Evolutionary conservation across 179 eudicot species (phyloP).

Genomic region (Silene coronaria): DNA sequence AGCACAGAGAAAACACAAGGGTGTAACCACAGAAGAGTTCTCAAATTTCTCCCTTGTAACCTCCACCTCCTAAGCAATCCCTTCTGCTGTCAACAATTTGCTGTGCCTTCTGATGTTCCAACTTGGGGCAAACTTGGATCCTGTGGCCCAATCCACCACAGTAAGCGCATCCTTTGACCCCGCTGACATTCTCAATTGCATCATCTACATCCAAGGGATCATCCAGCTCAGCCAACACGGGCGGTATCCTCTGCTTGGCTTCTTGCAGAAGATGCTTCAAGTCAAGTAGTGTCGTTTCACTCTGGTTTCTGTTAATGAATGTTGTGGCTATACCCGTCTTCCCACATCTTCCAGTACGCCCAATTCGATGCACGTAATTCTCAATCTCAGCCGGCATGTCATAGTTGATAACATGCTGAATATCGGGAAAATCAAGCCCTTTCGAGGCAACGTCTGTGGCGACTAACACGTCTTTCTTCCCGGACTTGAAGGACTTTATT

Average conservation of each 20-base stretch:
- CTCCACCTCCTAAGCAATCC: slow-evolving; percentile 84
- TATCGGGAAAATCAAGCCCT: slow-evolving; percentile 88
- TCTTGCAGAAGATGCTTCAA: slow-evolving; percentile 83
- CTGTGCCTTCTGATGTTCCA: slow-evolving; percentile 68
- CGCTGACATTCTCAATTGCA: slow-evolving; percentile 55
- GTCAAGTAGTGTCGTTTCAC: slow-evolving; percentile 78
- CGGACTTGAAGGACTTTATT: slow-evolving; percentile 65
- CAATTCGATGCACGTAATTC: slow-evolving; percentile 86
- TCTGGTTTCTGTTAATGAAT: slow-evolving; percentile 82
- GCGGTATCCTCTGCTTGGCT: slow-evolving; percentile 91
- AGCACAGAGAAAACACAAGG: no score
- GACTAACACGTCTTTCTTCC: slow-evolving; percentile 79
- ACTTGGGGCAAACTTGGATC: slow-evolving; percentile 68
- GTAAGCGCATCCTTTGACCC: slow-evolving; percentile 74
- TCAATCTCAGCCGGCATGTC: slow-evolving; percentile 97
- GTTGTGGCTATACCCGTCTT: slow-evolving; percentile 95
- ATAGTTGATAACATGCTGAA: slow-evolving; percentile 79
- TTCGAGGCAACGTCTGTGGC: slow-evolving; percentile 94
- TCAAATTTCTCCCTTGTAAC: slow-evolving; percentile 82
- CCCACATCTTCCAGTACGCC: slow-evolving; percentile 88
- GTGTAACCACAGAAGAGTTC: not conserved
- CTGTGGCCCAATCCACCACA: slow-evolving; percentile 92
- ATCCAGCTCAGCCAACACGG: slow-evolving; percentile 72
- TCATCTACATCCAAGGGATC: slow-evolving; percentile 79
- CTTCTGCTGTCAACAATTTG: slow-evolving; percentile 64